Percentiles rank a stretch among this genome's conserved stretches.
Conservation (phyloP, 202 grass and related monocot species). For the Saccharum hybrid region DNA sequence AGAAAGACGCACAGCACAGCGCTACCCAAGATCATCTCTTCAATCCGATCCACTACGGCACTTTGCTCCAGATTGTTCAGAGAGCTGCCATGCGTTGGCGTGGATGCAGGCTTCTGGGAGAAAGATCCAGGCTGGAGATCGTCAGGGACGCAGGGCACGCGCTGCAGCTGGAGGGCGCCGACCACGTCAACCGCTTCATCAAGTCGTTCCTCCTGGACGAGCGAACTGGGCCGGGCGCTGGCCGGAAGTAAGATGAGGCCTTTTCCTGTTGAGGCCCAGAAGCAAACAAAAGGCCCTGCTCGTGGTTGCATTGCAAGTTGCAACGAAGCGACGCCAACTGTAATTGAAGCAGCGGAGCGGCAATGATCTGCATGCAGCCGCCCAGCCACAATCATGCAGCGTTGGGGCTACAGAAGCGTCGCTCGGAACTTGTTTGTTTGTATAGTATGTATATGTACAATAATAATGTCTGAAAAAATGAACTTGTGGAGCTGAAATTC, state of each 20-base stretch:
- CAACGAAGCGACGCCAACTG: not conserved
- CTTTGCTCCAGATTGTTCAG: not conserved
- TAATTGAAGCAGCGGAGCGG: slow-evolving; percentile 6
- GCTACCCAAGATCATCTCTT: not conserved
- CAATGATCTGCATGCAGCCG: not conserved
- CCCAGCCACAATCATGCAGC: not conserved
- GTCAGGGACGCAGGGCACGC: slow-evolving; percentile 83
- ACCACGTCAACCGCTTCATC: slow-evolving; percentile 59
- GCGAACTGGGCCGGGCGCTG: not conserved
- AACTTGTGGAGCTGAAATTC: not conserved
- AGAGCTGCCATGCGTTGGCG: not conserved
- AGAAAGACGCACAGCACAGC: not conserved
- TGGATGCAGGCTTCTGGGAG: slow-evolving; percentile 68
- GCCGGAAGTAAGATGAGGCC: not conserved
- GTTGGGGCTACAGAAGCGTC: not conserved
- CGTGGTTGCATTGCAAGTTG: not conserved
- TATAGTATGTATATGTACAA: not conserved
- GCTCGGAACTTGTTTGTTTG: not conserved
- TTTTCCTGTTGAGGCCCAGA: not conserved
- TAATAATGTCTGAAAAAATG: not conserved
- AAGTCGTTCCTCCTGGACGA: slow-evolving; percentile 57
- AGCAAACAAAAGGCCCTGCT: not conserved
- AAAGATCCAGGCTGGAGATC: slow-evolving; percentile 60
- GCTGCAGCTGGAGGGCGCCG: slow-evolving; percentile 72
- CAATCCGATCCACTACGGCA: not conserved